Evolutionary conservation across 2,329 filamentous ascomycete genomes (phyloP), one percentile per base, ranked within the genome.

Genomic region (Phoma sp.): DNA sequence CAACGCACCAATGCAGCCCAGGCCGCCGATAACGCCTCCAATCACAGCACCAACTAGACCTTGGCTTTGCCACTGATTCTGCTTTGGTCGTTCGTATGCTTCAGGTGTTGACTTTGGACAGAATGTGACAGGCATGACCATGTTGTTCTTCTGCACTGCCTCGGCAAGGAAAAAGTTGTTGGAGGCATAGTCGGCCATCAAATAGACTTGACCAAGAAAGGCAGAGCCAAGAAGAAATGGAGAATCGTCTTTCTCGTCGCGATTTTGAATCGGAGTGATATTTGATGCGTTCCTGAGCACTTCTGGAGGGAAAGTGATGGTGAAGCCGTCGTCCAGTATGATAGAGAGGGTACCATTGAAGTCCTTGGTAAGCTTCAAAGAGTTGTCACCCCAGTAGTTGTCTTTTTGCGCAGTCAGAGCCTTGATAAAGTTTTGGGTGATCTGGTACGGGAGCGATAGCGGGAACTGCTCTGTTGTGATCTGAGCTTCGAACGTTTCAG

Each of bases 391-490:
- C 66, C 73, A 76, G 32, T 57, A 64, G 57, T 77, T 76, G 43
- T 73, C 67, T 19, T 71, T 58, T n/a, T 72, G 62, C 6, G 74
- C 77, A 12, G 58, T 51, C 3, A 77, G 66, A 7, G 68, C 64
- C 13, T 63, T 55, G n/a, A 74, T 74, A 59, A 78, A 77, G 61
- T 76, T 76, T 41, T 74, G 69, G 0, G 75, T 77, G 25, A 79
- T 71, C 27, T 72, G 64, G 44, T 72, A 72, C 6, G 78, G 78
- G 15, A 80, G 68, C 2, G 72, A 72, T 31, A 80, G 67, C 8
- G 76, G 74, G 47, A 75, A 78, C 56, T 78, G 76, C 36, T 77
- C 72, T 0, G 77, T 79, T 9, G 77, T 76, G 49, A 80, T 67
- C 51, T 75, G 68, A 2, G 76, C 78, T 22, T 77, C 73, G 58